Conservation (phyloP, 768 basidiomycete genomes). For the Strobilomyces confusus region DNA sequence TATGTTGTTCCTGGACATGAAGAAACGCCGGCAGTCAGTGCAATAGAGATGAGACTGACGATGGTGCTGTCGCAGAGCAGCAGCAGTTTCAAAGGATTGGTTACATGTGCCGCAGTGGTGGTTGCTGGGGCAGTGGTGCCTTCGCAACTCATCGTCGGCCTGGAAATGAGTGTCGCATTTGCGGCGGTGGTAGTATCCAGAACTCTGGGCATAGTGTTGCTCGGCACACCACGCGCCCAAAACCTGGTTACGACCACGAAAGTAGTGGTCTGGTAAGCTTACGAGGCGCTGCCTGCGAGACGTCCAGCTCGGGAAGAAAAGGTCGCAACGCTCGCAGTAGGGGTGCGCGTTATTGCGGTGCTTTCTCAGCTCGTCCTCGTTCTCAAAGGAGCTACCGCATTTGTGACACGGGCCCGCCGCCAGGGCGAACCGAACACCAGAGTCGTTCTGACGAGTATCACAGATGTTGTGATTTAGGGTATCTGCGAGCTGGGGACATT, state of each 20-base stretch:
- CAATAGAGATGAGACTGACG: constrained; percentile 46
- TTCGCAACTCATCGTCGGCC: constrained; percentile 28
- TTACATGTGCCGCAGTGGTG: constrained; percentile 48
- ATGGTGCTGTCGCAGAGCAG: constrained; percentile 50
- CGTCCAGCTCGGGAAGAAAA: constrained; percentile 28
- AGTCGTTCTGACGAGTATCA: constrained; percentile 30
- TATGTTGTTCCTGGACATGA: constrained; percentile 28
- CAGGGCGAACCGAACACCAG: too few relatives aligned
- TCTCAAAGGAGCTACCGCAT: too few relatives aligned
- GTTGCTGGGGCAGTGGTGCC: constrained; percentile 34
- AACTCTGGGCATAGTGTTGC: constrained; percentile 52
- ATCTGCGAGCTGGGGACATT: constrained; percentile 23
- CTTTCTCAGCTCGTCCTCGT: too few relatives aligned
- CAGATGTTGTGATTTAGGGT: constrained; percentile 44
- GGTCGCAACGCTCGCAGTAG: constrained; percentile 37
- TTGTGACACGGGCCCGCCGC: too few relatives aligned
- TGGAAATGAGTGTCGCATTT: constrained; percentile 44
- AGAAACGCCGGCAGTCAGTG: constrained; percentile 39
- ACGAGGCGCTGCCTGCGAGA: constrained; percentile 35
- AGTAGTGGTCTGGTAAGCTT: constrained; percentile 37
- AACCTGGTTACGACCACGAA: constrained; percentile 47
- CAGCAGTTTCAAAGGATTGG: constrained; percentile 41
- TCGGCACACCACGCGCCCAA: constrained; percentile 36
- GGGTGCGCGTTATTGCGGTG: too few relatives aligned
- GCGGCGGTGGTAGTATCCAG: constrained; percentile 49